Base-by-base conservation (phyloP, 2,329 filamentous ascomycete species). In the Trichoderma arundinaceum region DNA sequence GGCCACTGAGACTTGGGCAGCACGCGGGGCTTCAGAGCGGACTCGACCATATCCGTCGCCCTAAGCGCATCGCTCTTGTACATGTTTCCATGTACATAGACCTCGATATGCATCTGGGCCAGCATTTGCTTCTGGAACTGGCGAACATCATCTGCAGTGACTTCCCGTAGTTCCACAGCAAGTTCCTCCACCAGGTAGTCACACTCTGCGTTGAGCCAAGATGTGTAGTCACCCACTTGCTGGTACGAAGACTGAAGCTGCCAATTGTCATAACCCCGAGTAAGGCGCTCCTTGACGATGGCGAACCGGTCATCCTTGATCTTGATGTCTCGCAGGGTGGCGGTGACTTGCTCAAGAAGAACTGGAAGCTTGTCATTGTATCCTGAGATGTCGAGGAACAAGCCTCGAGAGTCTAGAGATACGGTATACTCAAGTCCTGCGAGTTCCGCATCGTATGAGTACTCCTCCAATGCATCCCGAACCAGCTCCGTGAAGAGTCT, bases 281-380 rank as follows among this genome's bases (percentile, higher is more conserved):
- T 82, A 54, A 95, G 79, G 12, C 92, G 88, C 77, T 99, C 95
- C 76, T 96, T 96, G 77, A 97, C 87, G 71, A 98, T 93, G 56
- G 90, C 87, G 74, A 98, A 99, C 1, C 95, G 88, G 64, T 96
- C 93, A n/a, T 92, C 86, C 68, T 89, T 90, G 70, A 98, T 85
- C 43, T 93, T 87, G 5, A 98, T 82, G 72, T 97, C 91, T 58
- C 92, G 88, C 84, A 97, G 91, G 9, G 90, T 93, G 12, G 88
- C 80, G 32, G 97, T 81, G 4, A 98, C 92, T 75, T 97, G 95
- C 74, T 98, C 92, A 53, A 99, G 79, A 28, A 99, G 84, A 0
- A 97, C 92, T 0, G 91, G 83, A 73, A 99, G 88, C 81, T 99
- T 99, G 78, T 99, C 95, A 71, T 97, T 99, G 80, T 98, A 99